Evolutionary conservation across 139 green algal genomes (phyloP), one percentile per base, ranked within the genome.

Genomic region (Ostreobium quekettii): DNA sequence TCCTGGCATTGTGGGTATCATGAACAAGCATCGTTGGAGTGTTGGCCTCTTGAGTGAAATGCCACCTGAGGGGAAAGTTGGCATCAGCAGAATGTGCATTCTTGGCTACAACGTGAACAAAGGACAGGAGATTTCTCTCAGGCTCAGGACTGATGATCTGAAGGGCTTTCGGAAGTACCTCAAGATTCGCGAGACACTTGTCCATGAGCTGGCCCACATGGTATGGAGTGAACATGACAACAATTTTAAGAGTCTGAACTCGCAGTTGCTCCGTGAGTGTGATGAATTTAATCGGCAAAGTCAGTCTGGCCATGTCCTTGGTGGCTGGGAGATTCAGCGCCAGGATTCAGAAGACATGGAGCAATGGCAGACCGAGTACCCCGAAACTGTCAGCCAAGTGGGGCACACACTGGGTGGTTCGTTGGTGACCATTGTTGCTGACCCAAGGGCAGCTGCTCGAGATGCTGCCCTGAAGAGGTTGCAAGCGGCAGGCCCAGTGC

Each of bases 201-300:
- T 92, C 48, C 90, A 97, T 70, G 88, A 94, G 77, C 74, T 94
- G 47, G 77, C 89, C 0, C 90, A 96, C 82, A 95, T 91, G 80
- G 87, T 92, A 71, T 67, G 35, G 22, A 37, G 66, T n/a, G 85
- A 93, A 29, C 90, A 96, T 65, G 86, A 91, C 75, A 63, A 64
- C 46, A 74, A 84, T 36, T 96, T 96, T 77, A 93, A 94, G 72
- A 47, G 69, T 29, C 74, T 90, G 33, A 89, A 91, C 75, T 80
- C 60, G 24, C 75, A 86, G 80, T 67, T 87, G 38, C 67, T 73
- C 1, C 42, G 65, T 1, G 81, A 85, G 64, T 79, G 66, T 69
- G 48, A 66, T 2, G 15, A 49, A 22, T 48, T 82, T 32, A 59
- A 75, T 48, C 77, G 72, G 69, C 67, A 48, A 2, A 33, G 35